phyloP scores from a whole-genome alignment of 805 yeast species.

The Diddensiella caesifluorescens region DNA sequence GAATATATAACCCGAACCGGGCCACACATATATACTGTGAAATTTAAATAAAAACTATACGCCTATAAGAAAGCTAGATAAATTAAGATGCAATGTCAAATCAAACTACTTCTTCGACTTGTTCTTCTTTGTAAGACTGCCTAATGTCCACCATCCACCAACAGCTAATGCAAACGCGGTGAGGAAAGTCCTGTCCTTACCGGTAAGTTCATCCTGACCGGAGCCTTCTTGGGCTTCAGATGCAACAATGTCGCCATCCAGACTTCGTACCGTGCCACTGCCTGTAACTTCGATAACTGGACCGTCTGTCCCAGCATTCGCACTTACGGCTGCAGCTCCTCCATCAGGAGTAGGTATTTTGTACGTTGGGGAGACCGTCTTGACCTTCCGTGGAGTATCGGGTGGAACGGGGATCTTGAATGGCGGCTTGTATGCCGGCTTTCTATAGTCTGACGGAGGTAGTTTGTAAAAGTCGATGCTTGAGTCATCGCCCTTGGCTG shows the following conservation, averaged over 20 bases:
- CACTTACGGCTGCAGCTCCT: slow-evolving; percentile 23
- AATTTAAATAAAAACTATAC: too few species aligned
- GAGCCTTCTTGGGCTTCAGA: slow-evolving; percentile 13
- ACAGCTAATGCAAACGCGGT: slow-evolving; percentile 30
- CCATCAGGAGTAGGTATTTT: slow-evolving; percentile 17
- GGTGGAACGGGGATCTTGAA: slow-evolving; percentile 32
- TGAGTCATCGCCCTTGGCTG: slow-evolving; percentile 33
- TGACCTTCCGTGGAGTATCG: slow-evolving; percentile 20
- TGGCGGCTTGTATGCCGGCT: slow-evolving; percentile 10
- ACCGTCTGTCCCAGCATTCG: slow-evolving; percentile 22
- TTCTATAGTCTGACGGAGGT: slow-evolving; percentile 21
- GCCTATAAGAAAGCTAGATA: too few species aligned
- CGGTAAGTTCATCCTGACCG: slow-evolving; percentile 18
- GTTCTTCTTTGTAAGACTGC: slow-evolving; percentile 21
- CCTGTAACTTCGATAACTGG: slow-evolving; percentile 17
- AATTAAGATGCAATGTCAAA: too few species aligned
- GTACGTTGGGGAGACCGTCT: slow-evolving; percentile 12
- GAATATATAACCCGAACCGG: too few species aligned
- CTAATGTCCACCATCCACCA: slow-evolving; percentile 35
- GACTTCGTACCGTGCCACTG: slow-evolving; percentile 22
- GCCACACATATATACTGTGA: too few species aligned
- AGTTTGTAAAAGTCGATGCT: slow-evolving; percentile 34
- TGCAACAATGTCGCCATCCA: slow-evolving; percentile 25
- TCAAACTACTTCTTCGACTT: slow-evolving; percentile 1
- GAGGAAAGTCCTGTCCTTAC: slow-evolving; percentile 32